Conservation (phyloP, 2,329 filamentous ascomycete genomes). For the Fusarium falciforme region DNA sequence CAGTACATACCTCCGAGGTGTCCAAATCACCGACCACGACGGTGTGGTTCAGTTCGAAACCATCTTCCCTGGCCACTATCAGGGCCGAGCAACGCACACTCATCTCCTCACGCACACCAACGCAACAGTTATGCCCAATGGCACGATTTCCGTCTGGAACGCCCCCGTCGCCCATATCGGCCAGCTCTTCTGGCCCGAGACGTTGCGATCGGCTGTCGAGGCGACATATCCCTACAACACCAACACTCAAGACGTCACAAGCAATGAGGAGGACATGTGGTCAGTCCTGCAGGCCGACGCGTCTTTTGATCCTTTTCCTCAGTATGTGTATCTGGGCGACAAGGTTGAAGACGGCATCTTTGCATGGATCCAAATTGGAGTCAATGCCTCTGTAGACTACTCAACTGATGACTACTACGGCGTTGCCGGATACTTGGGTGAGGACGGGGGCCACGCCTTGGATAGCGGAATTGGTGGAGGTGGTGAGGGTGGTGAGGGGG, state of each 20-base stretch:
- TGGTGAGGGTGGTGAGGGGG: neutral
- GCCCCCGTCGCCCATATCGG: slow-evolving; percentile 65
- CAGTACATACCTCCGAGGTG: slow-evolving; percentile 53
- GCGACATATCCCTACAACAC: slow-evolving; percentile 55
- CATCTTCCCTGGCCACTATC: slow-evolving; percentile 58
- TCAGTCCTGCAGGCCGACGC: slow-evolving; percentile 52
- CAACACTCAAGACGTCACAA: slow-evolving; percentile 56
- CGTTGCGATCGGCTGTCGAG: slow-evolving; percentile 61
- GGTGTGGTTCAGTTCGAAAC: slow-evolving; percentile 56
- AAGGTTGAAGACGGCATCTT: slow-evolving; percentile 62
- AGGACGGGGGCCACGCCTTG: slow-evolving; percentile 8
- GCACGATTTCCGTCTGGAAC: slow-evolving; percentile 48
- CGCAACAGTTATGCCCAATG: slow-evolving; percentile 56
- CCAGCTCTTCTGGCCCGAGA: slow-evolving; percentile 72
- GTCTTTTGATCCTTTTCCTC: slow-evolving; percentile 67
- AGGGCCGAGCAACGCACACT: slow-evolving; percentile 53
- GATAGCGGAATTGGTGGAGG: slow-evolving; percentile 2
- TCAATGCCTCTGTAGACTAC: slow-evolving; percentile 47
- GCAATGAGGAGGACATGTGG: slow-evolving; percentile 59
- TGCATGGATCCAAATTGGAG: slow-evolving; percentile 64
- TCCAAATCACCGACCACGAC: slow-evolving; percentile 53
- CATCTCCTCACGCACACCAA: slow-evolving; percentile 53
- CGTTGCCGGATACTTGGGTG: slow-evolving; percentile 17
- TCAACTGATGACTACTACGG: slow-evolving; percentile 12
- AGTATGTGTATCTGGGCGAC: slow-evolving; percentile 68